Base-by-base conservation (phyloP, 495 filamentous ascomycete genomes). In the Xylaria nigripes region DNA sequence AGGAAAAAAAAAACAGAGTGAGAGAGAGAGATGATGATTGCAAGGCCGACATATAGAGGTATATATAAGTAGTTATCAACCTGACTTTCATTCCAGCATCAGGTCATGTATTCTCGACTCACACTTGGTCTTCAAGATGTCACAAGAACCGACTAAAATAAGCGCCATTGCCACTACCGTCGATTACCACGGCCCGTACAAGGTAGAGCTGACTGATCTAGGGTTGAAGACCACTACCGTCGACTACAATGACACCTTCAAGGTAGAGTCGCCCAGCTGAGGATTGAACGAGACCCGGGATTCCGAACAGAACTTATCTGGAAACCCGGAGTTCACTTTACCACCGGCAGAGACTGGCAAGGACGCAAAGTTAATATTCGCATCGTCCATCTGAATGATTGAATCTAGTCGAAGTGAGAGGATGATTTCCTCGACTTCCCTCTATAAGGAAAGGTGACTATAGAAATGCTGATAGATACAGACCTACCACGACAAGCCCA, bases 281-380 rank as follows among this genome's bases (percentile, higher is more conserved):
- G 50, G 50, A n/a, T 2, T 23, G 25, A 41, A 40, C 13, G 22
- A 18, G n/a, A 41, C 12, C 44, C 22, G 3, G 32, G 44, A 55
- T 34, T 19, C 18, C 19, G 51, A 41, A 6, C 16, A 34, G 4
- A 51, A 51, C 30, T 19, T 12, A 16, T 27, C 13, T 0, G 8
- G 36, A 40, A 32, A 48, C 8, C 23, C 51, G 2, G 65, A 65
- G 54, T 64, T 69, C 55, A 69, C 72, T 22, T 68, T 86, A n/a
- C 82, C 82, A 6, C 76, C 73, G 3, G 76, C 71, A 4, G 85
- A 87, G 64, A 65, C 76, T 21, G 86, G 84, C 9, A 78, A 73
- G 45, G 68, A 80, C 38, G 84, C 86, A 12, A n/a, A n/a, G n/a
- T n/a, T n/a, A n/a, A n/a, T n/a, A n/a, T n/a, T n/a, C n/a, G n/a